Evolutionary conservation across 2,329 filamentous ascomycete species (phyloP), one percentile per base, ranked within the genome.

Genomic region (Beauveria scarabaeidicola): DNA sequence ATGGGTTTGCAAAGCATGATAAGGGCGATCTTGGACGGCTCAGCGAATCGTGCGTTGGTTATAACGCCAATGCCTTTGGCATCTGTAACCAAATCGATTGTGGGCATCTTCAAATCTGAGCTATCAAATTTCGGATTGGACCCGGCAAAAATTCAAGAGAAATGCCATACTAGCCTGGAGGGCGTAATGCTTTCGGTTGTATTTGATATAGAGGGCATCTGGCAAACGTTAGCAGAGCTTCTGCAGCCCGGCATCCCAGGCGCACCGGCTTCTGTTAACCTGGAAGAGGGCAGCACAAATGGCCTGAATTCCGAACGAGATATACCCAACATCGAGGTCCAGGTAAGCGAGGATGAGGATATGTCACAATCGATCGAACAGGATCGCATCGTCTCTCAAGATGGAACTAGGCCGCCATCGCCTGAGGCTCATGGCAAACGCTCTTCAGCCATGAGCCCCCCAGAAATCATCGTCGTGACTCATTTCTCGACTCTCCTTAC

Each of bases 191-290:
- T 86, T 29, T 80, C 81, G 25, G 74, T 80, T 25, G 77, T 86
- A 1, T 86, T 86, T 63, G 82, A 85, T 61, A 64, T 83, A 11
- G 77, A 84, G 50, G 84, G 84, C 0, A 64, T 86, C 19, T 78
- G 75, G 75, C 81, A 86, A 66, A 81, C 81, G 1, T 64, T 86
- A 38, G 69, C 67, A 2, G 84, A 86, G 64, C 64, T 84, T 40
- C 74, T 77, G 17, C 43, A 40, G 19, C 32, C 54, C 6, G 2
- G 17, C 29, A 19, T 4, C 17, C 2, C n/a, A 23, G 15, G 21
- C 38, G 15, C 25, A n/a, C 36, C 41, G n/a, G 7, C 52, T n/a
- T 23, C 41, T 25, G 3, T 32, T 25, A 3, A 15, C 27, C 9
- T 23, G 19, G 19, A 52, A 23, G 25, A 23, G 17, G 13, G 7